A percentile compares a stretch with the other conserved stretches of the same genome.
phyloP scores from a whole-genome alignment of 192 early-diverging fungal species.

The Coemansia sp. region DNA sequence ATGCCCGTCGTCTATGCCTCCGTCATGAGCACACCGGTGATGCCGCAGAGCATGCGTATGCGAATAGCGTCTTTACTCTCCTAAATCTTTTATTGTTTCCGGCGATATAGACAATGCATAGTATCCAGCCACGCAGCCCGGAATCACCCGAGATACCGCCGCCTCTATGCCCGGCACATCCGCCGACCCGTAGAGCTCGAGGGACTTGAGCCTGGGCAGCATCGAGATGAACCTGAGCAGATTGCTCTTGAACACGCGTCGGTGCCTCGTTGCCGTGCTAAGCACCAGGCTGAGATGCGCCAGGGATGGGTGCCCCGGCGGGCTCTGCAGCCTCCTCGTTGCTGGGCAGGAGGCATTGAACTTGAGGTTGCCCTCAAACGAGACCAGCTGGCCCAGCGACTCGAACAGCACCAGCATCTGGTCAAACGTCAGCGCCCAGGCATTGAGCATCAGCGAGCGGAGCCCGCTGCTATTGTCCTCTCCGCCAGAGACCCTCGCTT shows the following conservation, averaged over 20 bases:
- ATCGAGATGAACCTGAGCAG: slow-evolving; percentile 16
- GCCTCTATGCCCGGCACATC: slow-evolving; percentile 14
- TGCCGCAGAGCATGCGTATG: slow-evolving; percentile 34
- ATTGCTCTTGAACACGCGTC: slow-evolving; percentile 20
- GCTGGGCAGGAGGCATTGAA: slow-evolving; percentile 11
- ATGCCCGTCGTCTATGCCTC: slow-evolving; percentile 42
- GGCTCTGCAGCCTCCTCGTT: not conserved
- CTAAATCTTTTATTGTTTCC: not conserved
- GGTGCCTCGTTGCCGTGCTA: slow-evolving; percentile 3
- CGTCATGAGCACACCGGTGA: slow-evolving; percentile 1
- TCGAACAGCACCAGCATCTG: slow-evolving; percentile 14
- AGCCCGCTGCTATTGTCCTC: not conserved
- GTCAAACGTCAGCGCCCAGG: slow-evolving; percentile 40
- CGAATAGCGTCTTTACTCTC: slow-evolving; percentile 34
- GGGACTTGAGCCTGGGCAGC: slow-evolving; percentile 12
- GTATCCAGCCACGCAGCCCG: slow-evolving; percentile 11
- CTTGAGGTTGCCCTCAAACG: slow-evolving; percentile 31
- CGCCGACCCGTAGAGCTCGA: slow-evolving; percentile 29
- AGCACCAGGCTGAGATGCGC: slow-evolving; percentile 24
- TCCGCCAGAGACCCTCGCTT: not conserved
- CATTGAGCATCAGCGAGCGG: slow-evolving; percentile 18
- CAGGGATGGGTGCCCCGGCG: not conserved
- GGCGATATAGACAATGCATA: slow-evolving; percentile 7
- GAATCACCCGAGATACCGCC: slow-evolving; percentile 8
- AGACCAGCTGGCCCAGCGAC: not conserved